Evolutionary conservation across 176 grass and related monocot species (phyloP).

Genomic region (Olyra latifolia): DNA sequence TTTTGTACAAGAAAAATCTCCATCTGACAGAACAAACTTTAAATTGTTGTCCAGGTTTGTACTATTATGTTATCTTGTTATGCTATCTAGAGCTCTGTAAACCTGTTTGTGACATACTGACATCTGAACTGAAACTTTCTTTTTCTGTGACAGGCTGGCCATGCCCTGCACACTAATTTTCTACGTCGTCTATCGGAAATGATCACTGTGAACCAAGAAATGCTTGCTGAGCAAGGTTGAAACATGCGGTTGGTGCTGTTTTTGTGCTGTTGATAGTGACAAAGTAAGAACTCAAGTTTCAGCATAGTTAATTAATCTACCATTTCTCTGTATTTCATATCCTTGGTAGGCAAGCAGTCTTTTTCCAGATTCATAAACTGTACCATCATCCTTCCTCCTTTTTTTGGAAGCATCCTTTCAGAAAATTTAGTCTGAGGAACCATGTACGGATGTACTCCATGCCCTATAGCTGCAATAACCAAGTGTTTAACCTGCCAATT

Average conservation of each 20-base stretch:
- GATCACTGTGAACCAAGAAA: conserved; percentile 20
- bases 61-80: neutral
- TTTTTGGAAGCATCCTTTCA: neutral
- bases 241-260: neutral
- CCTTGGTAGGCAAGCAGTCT: neutral
- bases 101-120: neutral
- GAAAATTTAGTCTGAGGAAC: neutral
- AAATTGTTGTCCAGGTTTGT: neutral
- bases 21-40: neutral
- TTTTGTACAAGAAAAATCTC: conserved; percentile 27
- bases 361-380: neutral
- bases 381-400: neutral
- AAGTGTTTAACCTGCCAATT: neutral
- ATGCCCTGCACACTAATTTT: conserved; percentile 55
- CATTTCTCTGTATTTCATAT: neutral
- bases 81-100: neutral
- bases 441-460: neutral
- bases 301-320: neutral
- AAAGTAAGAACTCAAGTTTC: conserved; percentile 24
- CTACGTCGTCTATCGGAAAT: conserved; percentile 38
- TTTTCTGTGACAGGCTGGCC: conserved; percentile 49
- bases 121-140: conserved; percentile 13
- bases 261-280: conserved; percentile 2
- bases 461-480: neutral
- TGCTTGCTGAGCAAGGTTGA: conserved; percentile 2